Percentiles rank a stretch among this genome's conserved stretches.
Evolutionary conservation across 2,329 filamentous ascomycete genomes (phyloP).

Genomic region (Paramyrothecium sp.): DNA sequence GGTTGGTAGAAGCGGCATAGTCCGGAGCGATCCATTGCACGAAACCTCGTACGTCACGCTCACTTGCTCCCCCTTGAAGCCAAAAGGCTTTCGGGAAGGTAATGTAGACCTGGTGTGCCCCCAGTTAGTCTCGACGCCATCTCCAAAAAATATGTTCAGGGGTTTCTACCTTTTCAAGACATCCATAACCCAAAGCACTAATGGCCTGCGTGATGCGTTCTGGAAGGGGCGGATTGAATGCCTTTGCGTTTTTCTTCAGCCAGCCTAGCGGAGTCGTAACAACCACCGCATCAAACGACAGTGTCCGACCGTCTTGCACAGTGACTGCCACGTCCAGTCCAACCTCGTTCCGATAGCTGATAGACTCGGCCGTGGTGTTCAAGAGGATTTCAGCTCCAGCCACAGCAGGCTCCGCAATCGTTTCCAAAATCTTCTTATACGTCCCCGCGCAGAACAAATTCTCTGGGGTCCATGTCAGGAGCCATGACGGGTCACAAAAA

Average conservation of each 20-base stretch:
- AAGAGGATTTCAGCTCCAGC: conserved; percentile 54
- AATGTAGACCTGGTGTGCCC: conserved; percentile 48
- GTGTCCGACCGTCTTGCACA: conserved; percentile 39
- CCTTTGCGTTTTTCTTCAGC: conserved; percentile 57
- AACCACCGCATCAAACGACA: conserved; percentile 66
- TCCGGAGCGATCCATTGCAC: conserved; percentile 72
- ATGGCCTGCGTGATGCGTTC: conserved; percentile 59
- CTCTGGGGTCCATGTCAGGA: conserved; percentile 34
- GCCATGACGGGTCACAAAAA: not conserved
- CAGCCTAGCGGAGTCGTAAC: conserved; percentile 68
- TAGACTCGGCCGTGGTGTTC: conserved; percentile 43
- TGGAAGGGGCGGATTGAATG: conserved; percentile 62
- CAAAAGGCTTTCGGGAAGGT: conserved; percentile 78
- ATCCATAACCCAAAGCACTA: conserved; percentile 65
- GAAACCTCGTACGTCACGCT: conserved; percentile 59
- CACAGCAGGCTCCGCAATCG: conserved; percentile 56
- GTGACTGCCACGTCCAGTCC: conserved; percentile 39
- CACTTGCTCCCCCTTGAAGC: conserved; percentile 42
- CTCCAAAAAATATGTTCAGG: not conserved
- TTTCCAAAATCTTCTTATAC: conserved; percentile 56
- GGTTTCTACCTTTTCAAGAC: conserved; percentile 62
- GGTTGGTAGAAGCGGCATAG: conserved; percentile 64
- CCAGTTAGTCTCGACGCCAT: conserved; percentile 2
- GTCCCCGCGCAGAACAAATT: conserved; percentile 61
- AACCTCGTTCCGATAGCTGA: conserved; percentile 28